Conservation (phyloP, 164 flowering plant species). For the Stephania cephalantha region DNA sequence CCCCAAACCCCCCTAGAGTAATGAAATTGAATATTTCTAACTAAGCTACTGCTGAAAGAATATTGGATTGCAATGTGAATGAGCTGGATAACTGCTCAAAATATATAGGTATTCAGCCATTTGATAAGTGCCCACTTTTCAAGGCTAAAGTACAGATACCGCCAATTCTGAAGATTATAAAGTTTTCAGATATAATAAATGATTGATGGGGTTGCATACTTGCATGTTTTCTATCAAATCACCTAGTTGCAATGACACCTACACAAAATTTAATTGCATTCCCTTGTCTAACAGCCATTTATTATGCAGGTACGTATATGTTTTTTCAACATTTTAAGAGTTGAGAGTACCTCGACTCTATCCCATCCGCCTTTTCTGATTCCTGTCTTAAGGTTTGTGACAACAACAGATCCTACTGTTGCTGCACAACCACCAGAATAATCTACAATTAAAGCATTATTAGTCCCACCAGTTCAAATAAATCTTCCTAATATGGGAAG, state of each 20-base stretch:
- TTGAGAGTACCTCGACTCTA: conserved; percentile 70
- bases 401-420: conserved; percentile 75
- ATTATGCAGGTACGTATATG: too few species aligned
- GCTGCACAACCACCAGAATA: conserved; percentile 76
- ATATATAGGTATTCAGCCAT: too few species aligned
- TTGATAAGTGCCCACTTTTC: too few species aligned
- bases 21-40: too few species aligned
- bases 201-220: neutral
- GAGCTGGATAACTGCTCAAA: too few species aligned
- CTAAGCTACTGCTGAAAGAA: too few species aligned
- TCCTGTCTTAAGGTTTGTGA: conserved; percentile 74
- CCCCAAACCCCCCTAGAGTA: neutral
- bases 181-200: neutral
- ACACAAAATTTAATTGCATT: too few species aligned
- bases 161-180: neutral
- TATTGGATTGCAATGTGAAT: too few species aligned
- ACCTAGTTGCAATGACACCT: too few species aligned
- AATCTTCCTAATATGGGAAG: neutral
- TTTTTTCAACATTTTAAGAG: neutral
- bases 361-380: conserved; percentile 69
- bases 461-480: conserved; percentile 7
- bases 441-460: conserved; percentile 29
- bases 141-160: neutral
- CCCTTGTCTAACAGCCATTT: too few species aligned
- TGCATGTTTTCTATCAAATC: neutral